Evolutionary conservation across 2,329 filamentous ascomycete genomes (phyloP).

Genomic region (Leptodontidium sp.): DNA sequence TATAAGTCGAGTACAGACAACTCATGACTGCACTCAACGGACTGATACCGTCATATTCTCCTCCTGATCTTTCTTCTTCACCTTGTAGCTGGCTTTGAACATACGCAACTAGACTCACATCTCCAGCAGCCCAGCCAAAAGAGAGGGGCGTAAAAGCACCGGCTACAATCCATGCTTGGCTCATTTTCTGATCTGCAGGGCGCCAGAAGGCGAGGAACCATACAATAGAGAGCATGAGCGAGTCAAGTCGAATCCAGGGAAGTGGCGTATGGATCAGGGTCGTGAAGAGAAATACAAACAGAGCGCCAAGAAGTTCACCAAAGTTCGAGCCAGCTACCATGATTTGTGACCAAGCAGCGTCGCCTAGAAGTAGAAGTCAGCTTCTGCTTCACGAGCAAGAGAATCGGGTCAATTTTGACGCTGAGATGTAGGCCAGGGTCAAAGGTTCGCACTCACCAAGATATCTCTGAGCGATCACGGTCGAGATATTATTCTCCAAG

Average conservation of each 20-base stretch:
- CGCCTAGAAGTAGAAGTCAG: neutral
- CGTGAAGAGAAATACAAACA: constrained; percentile 11
- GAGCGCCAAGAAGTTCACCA: constrained; percentile 13
- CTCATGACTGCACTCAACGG: constrained; percentile 16
- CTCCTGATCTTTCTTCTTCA: neutral
- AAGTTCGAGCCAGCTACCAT: constrained; percentile 14
- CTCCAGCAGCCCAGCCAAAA: constrained; percentile 16
- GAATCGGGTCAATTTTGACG: neutral
- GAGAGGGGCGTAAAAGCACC: constrained; percentile 2
- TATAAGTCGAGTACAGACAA: constrained; percentile 12
- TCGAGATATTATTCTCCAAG: constrained; percentile 10
- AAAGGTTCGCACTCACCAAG: neutral
- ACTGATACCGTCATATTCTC: neutral
- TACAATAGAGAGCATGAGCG: neutral
- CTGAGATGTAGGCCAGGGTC: neutral
- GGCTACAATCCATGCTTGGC: constrained; percentile 1
- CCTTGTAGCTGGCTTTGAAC: constrained; percentile 10
- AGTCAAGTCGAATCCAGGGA: constrained; percentile 15
- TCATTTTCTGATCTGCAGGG: neutral
- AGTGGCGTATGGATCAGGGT: constrained; percentile 1
- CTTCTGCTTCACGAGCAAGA: neutral
- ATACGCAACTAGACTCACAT: constrained; percentile 18
- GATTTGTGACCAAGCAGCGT: constrained; percentile 19
- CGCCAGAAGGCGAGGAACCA: constrained; percentile 13
- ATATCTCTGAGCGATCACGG: constrained; percentile 14